phyloP scores from a whole-genome alignment of 129 eudicot genomes.

The Rutidosis leptorrhynchoides region DNA sequence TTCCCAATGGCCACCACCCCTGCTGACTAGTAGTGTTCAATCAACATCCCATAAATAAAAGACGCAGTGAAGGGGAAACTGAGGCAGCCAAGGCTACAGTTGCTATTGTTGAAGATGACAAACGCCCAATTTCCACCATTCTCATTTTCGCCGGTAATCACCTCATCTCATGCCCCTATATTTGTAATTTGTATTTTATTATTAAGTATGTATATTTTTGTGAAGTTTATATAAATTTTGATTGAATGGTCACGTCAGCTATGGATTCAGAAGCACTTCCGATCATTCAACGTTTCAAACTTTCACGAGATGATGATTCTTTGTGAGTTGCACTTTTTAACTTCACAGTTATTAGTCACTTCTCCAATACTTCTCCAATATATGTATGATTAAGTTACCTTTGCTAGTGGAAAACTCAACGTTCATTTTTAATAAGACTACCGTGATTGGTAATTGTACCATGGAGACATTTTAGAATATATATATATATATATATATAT shows the following conservation, averaged over 20 bases:
- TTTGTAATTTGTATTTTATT: background rate
- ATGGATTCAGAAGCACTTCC: constrained; percentile 82
- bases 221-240: background rate
- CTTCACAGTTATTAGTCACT: background rate
- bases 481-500: too few relatives aligned
- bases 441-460: too few relatives aligned
- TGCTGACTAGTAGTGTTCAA: too few relatives aligned
- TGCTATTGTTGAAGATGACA: constrained; percentile 13
- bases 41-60: background rate
- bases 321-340: constrained; percentile 38
- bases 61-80: background rate
- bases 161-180: background rate
- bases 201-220: background rate
- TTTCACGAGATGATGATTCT: constrained; percentile 46
- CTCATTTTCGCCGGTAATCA: constrained; percentile 61
- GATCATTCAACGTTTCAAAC: constrained; percentile 51
- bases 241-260: constrained; percentile 40
- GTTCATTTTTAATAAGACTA: too few relatives aligned
- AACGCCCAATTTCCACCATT: constrained; percentile 45
- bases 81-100: constrained; percentile 24
- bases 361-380: background rate
- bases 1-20: too few relatives aligned
- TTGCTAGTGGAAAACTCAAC: too few relatives aligned
- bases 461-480: too few relatives aligned
- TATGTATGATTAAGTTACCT: background rate